Conservation (phyloP, 2,329 filamentous ascomycete species). For the Alternaria gaisen region DNA sequence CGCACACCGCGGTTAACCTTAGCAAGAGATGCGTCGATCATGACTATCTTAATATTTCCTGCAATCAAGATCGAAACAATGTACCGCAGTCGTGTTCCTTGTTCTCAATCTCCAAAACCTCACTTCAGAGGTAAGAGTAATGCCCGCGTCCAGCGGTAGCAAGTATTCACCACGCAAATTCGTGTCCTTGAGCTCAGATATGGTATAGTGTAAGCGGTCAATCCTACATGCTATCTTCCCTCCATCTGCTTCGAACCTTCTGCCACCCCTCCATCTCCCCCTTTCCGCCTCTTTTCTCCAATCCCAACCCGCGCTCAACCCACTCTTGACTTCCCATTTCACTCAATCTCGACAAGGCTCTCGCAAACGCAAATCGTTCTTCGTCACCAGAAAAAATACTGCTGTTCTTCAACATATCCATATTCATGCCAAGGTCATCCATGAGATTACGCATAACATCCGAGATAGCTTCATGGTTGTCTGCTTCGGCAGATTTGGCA, state of each 20-base stretch:
- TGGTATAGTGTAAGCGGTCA: neutral
- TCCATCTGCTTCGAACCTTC: conserved; percentile 71
- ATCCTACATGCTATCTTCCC: conserved; percentile 56
- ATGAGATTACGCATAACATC: conserved; percentile 81
- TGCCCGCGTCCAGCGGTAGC: neutral
- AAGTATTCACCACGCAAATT: neutral
- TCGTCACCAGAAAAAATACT: conserved; percentile 93
- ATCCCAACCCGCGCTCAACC: conserved; percentile 79
- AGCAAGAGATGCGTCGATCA: neutral
- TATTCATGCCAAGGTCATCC: conserved; percentile 87
- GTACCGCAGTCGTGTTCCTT: neutral
- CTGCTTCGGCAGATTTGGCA: conserved; percentile 46
- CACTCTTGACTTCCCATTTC: conserved; percentile 97
- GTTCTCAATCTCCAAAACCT: neutral
- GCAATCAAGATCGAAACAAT: conserved; percentile 1
- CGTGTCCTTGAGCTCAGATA: neutral
- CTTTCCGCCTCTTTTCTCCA: conserved; percentile 72
- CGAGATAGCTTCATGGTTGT: conserved; percentile 63
- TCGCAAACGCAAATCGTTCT: conserved; percentile 93
- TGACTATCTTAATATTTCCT: neutral
- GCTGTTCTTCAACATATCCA: conserved; percentile 82
- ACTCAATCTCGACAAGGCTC: conserved; percentile 81
- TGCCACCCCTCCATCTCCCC: conserved; percentile 71
- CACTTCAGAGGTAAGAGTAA: neutral
- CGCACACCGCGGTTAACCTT: neutral